Evolutionary conservation across 2,329 filamentous ascomycete species (phyloP).

Genomic region (Aspergillus transmontanensis): DNA sequence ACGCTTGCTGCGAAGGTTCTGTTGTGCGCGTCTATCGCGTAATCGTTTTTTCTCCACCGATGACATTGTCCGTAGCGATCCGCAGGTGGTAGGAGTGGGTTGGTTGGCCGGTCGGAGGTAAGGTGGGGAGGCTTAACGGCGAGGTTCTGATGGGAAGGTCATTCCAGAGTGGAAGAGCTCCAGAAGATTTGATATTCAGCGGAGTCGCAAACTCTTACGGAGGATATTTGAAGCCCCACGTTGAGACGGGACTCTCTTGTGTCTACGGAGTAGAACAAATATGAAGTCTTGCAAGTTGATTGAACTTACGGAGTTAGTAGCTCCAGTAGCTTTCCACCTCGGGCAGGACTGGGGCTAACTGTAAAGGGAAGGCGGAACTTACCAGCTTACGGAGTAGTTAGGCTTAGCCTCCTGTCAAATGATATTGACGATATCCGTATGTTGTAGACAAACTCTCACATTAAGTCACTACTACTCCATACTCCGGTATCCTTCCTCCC

Average conservation of each 20-base stretch:
- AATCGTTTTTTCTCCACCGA: constrained; percentile 21
- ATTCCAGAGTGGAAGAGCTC: no score
- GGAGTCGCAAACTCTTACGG: not conserved
- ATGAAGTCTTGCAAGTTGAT: no score
- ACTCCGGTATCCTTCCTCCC: no score
- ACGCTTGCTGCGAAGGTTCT: constrained; percentile 29
- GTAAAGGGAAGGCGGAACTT: not conserved
- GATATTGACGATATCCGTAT: no score
- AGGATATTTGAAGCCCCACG: not conserved
- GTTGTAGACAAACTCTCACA: no score
- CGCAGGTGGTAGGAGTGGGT: no score
- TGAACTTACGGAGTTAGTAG: not conserved
- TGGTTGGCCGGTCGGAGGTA: not conserved
- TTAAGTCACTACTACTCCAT: no score
- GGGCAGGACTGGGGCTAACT: not conserved
- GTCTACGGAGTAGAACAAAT: no score
- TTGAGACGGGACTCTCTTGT: no score
- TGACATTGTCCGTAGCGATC: not conserved
- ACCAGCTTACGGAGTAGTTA: no score
- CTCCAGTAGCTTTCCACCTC: not conserved
- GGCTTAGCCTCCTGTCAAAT: no score
- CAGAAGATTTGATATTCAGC: not conserved
- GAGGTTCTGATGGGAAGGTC: not conserved
- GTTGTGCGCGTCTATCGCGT: constrained; percentile 31
- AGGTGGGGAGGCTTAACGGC: not conserved